phyloP scores from a whole-genome alignment of 352 stramenopile genomes.

The Pythium coloratum region DNA sequence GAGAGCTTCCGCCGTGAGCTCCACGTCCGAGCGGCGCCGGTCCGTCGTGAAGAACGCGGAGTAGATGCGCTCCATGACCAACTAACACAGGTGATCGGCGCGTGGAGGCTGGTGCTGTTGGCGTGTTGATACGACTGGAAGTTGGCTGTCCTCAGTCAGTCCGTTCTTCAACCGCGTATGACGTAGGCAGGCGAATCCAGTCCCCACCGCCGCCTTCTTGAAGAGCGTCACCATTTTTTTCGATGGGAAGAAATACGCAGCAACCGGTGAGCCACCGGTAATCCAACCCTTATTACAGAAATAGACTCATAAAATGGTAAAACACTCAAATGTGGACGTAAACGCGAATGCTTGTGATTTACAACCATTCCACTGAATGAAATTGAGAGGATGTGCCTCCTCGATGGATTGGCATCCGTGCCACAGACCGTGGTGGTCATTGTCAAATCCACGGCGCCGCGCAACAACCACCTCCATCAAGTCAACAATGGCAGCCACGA shows the following conservation, averaged over 20 bases:
- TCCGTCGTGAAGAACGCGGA: slow-evolving; percentile 81
- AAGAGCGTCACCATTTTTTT: slow-evolving; percentile 16
- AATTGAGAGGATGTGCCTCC: too few species aligned
- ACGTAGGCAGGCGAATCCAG: slow-evolving; percentile 9
- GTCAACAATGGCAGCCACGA: background rate
- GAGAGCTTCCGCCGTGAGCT: slow-evolving; percentile 63
- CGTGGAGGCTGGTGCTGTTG: background rate
- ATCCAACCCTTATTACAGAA: background rate
- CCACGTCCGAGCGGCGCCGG: slow-evolving; percentile 33
- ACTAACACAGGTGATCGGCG: background rate
- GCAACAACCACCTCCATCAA: background rate
- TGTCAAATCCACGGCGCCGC: background rate
- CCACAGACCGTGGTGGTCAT: background rate
- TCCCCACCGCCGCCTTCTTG: background rate
- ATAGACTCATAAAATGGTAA: background rate
- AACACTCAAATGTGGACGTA: background rate
- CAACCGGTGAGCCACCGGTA: background rate
- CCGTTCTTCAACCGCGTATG: slow-evolving; percentile 13
- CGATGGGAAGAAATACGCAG: slow-evolving; percentile 1
- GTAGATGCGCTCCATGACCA: slow-evolving; percentile 81
- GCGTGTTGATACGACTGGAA: background rate
- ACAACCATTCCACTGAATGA: background rate
- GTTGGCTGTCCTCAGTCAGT: background rate
- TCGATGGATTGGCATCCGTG: background rate
- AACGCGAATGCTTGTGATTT: background rate